phyloP scores from a whole-genome alignment of 2,329 filamentous ascomycete genomes.

The Ophiostoma ulmi region DNA sequence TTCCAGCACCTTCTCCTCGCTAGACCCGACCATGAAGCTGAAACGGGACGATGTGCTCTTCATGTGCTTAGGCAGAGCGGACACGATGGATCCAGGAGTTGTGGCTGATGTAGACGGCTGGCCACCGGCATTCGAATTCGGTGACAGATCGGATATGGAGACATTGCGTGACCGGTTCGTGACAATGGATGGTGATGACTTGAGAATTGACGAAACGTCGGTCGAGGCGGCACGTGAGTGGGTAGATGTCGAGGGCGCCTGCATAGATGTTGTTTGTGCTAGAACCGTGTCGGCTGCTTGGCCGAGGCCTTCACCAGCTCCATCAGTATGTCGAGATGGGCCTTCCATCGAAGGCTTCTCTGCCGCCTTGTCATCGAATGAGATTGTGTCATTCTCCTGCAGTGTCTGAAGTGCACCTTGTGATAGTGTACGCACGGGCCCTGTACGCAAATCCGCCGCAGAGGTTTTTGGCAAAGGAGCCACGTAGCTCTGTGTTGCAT shows the following conservation, averaged over 20 bases:
- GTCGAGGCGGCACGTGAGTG: slow-evolving; percentile 35
- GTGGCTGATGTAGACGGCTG: slow-evolving; percentile 19
- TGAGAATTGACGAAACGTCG: slow-evolving; percentile 29
- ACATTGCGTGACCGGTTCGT: slow-evolving; percentile 48
- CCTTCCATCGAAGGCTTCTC: slow-evolving; percentile 33
- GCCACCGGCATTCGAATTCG: slow-evolving; percentile 35
- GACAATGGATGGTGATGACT: slow-evolving; percentile 35
- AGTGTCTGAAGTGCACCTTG: slow-evolving; percentile 23
- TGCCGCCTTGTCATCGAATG: slow-evolving; percentile 29
- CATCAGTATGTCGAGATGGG: slow-evolving; percentile 33
- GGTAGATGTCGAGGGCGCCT: slow-evolving; percentile 31
- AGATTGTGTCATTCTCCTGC: slow-evolving; percentile 26
- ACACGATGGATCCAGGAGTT: slow-evolving; percentile 32
- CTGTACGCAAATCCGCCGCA: slow-evolving; percentile 13
- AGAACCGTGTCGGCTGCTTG: slow-evolving; percentile 23
- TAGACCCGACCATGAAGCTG: slow-evolving; percentile 70
- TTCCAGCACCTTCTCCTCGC: slow-evolving; percentile 64
- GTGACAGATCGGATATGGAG: slow-evolving; percentile 48
- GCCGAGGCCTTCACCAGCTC: slow-evolving; percentile 27
- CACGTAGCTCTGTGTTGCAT: slow-evolving; percentile 15
- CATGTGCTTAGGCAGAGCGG: slow-evolving; percentile 55
- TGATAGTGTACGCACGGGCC: slow-evolving; percentile 15
- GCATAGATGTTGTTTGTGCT: slow-evolving; percentile 28
- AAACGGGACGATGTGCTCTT: slow-evolving; percentile 75
- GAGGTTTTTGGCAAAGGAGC: slow-evolving; percentile 11